Conservation (phyloP, 208 protist genomes). For the Leishmania major region DNA sequence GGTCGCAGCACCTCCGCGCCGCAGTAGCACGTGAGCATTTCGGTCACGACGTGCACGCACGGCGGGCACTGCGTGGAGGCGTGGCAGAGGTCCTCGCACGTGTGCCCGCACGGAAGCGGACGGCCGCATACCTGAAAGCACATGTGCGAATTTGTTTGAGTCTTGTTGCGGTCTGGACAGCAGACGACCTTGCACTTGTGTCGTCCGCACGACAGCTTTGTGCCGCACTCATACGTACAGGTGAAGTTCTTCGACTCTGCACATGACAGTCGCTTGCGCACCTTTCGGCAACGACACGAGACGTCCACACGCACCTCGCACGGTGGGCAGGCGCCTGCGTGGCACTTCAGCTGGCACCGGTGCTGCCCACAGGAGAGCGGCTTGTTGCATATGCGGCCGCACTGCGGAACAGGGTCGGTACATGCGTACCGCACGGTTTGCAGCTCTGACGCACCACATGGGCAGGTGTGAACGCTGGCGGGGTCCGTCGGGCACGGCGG, state of each 20-base stretch:
- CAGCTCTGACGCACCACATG: conserved; percentile 52
- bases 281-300: conserved; percentile 61
- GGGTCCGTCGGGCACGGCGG: conserved; percentile 60
- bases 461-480: conserved; percentile 54
- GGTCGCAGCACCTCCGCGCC: conserved; percentile 54
- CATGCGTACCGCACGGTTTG: conserved; percentile 34
- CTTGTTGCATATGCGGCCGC: conserved; percentile 58
- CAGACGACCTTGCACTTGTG: conserved; percentile 70
- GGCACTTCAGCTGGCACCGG: conserved; percentile 54
- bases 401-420: conserved; percentile 68
- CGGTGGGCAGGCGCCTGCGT: conserved; percentile 48
- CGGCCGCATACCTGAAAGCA: conserved; percentile 57
- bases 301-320: conserved; percentile 43
- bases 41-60: conserved; percentile 59
- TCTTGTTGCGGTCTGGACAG: conserved; percentile 57
- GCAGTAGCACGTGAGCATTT: conserved; percentile 62
- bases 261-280: conserved; percentile 53
- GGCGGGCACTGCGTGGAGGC: conserved; percentile 56
- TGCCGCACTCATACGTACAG: conserved; percentile 67
- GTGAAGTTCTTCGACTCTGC: conserved; percentile 37
- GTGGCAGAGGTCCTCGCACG: conserved; percentile 73
- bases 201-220: conserved; percentile 67
- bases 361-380: conserved; percentile 65
- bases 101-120: conserved; percentile 78
- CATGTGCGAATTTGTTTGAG: conserved; percentile 39